These are phyloP conservation scores for Skeletonema potamos DNA, from an alignment of 108 stramenopile species.

Conservation along the genomic window DNA sequence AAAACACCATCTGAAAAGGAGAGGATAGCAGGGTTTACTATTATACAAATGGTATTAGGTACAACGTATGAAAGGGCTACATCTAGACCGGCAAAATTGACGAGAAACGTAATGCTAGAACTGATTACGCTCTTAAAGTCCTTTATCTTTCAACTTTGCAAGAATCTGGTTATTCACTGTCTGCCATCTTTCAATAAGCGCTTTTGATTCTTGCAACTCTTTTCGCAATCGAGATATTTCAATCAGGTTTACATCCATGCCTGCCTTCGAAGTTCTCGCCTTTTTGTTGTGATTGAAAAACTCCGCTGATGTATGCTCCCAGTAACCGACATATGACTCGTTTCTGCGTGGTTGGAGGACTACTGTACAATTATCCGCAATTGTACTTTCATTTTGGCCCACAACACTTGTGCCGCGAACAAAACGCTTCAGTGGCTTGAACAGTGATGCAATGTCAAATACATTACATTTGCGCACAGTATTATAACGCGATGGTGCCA, in stretches of 20 bases:
- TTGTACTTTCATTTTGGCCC: conserved; percentile 3
- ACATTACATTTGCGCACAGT: background rate
- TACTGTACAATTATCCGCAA: conserved; percentile 11
- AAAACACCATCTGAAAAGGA: background rate
- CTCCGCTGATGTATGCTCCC: background rate
- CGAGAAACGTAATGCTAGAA: background rate
- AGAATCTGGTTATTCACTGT: conserved; percentile 73
- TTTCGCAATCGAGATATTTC: conserved; percentile 50
- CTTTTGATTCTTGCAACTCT: conserved; percentile 49
- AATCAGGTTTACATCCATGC: conserved; percentile 12
- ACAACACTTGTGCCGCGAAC: conserved; percentile 34
- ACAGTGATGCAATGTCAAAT: conserved; percentile 14
- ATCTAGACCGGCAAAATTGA: background rate
- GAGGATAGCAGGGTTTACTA: too few species aligned
- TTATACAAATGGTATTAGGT: too few species aligned
- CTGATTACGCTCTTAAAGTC: background rate
- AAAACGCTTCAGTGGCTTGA: conserved; percentile 38
- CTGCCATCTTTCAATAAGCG: conserved; percentile 67
- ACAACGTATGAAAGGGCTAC: too few species aligned
- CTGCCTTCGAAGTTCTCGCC: background rate
- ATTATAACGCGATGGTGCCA: conserved; percentile 9
- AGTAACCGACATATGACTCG: conserved; percentile 6
- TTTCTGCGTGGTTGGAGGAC: conserved; percentile 27
- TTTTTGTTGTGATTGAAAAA: background rate
- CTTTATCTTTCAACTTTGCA: conserved; percentile 16